A percentile compares a stretch with the other conserved stretches of the same genome.
Evolutionary conservation across 78 protist genomes (phyloP).

Genomic region (Diacronema lutheri): DNA sequence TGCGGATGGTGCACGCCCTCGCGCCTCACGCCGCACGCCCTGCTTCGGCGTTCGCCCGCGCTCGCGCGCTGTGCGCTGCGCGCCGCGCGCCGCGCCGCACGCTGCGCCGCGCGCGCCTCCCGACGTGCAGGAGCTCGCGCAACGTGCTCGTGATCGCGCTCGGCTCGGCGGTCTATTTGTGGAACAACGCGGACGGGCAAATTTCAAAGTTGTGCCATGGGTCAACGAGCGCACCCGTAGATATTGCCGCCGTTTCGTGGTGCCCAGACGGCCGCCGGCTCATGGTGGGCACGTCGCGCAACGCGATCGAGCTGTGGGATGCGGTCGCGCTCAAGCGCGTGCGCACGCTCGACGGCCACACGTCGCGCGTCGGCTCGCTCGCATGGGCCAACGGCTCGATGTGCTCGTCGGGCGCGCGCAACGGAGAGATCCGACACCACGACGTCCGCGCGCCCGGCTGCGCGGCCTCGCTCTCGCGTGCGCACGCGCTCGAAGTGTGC

Average conservation of each 20-base stretch:
- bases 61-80: too few relatives aligned
- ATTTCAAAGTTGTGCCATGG: too few relatives aligned
- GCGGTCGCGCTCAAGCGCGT: slow-evolving; percentile 47
- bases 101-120: too few relatives aligned
- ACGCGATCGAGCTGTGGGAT: slow-evolving; percentile 90
- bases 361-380: slow-evolving; percentile 85
- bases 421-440: neutral
- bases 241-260: too few relatives aligned
- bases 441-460: neutral
- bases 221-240: too few relatives aligned
- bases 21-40: too few relatives aligned
- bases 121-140: too few relatives aligned
- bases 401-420: too few relatives aligned
- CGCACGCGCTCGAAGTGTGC: slow-evolving; percentile 17
- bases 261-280: neutral
- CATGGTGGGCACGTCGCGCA: slow-evolving; percentile 92
- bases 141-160: slow-evolving; percentile 96
- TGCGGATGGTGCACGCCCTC: too few relatives aligned
- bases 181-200: slow-evolving; percentile 90
- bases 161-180: slow-evolving; percentile 88
- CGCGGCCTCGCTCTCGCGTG: neutral
- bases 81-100: too few relatives aligned
- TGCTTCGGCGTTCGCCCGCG: too few relatives aligned
- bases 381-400: too few relatives aligned
- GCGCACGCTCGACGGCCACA: slow-evolving; percentile 88